A percentile compares a stretch with the other conserved stretches of the same genome.
Evolutionary conservation across 768 basidiomycete genomes (phyloP).

Genomic region (Lactifluus pinguis): DNA sequence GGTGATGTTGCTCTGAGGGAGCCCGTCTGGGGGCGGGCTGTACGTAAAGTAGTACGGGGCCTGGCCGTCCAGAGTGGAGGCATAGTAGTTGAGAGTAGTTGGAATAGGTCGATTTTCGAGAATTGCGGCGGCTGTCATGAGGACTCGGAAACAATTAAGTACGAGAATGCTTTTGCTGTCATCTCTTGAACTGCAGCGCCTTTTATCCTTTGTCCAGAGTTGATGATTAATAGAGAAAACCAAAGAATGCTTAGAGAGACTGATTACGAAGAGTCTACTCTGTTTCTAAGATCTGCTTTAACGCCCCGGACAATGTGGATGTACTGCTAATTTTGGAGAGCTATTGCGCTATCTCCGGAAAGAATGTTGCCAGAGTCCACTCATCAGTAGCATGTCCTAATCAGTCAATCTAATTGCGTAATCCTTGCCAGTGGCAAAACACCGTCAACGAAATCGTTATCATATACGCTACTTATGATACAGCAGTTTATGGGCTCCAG

Average conservation of each 20-base stretch:
- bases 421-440: background rate
- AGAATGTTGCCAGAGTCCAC: too few species aligned
- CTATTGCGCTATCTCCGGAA: too few species aligned
- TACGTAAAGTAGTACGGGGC: conserved; percentile 30
- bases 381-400: background rate
- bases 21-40: conserved; percentile 23
- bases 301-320: too few species aligned
- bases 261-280: too few species aligned
- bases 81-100: conserved; percentile 32
- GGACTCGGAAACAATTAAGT: background rate
- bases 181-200: background rate
- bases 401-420: background rate
- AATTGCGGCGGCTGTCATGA: conserved; percentile 18
- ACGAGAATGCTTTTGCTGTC: background rate
- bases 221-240: background rate
- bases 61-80: conserved; percentile 23
- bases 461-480: too few species aligned
- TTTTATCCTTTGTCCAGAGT: background rate
- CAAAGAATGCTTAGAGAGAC: background rate
- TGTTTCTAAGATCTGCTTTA: too few species aligned
- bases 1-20: conserved; percentile 27
- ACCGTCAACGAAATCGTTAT: too few species aligned
- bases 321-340: too few species aligned
- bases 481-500: too few species aligned
- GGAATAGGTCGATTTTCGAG: conserved; percentile 30